Base-by-base conservation (phyloP, 106 monocot species). In the Phalaenopsis equestris region DNA sequence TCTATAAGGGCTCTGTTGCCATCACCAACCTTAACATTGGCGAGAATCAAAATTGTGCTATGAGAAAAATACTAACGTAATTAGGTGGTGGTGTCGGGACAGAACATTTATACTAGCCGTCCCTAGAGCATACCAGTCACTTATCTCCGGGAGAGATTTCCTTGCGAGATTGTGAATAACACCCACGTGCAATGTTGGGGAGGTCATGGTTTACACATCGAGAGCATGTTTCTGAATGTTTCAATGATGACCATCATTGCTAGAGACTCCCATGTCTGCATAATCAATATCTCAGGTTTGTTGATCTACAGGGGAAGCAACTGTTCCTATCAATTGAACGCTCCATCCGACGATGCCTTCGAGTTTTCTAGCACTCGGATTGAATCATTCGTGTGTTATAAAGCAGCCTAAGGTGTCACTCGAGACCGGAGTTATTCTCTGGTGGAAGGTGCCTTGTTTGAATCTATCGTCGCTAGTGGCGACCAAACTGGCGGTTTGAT, bases 81-180 rank as follows among this genome's bases (percentile, higher is more conserved):
- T 94, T 75, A 43, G 12, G 42, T 97, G 84, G 81, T 97, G 97
- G 97, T 78, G 97, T 10, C 81, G 68, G 2, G 73, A 41, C 41
- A 1, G 72, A 9, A 9, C 77, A 7, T 94, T 94, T 82, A 86
- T 86, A 0, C 0, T 5, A 48, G 2, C 7, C 9, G 68, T 79
- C 9, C 17, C 36, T 42, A 93, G 93, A 4, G 39, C 16, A 5
- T 97, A 80, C 87, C 41, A 36, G 64, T 97, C 94, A 15, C 80
- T 97, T 47, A 89, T 92, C 5, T 92, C 94, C 8, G 97, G 97
- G 1, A 79, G 81, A 21, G 88, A 17, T 97, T 94, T 85, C 82
- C 90, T 4, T 97, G 97, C 82, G 97, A 81, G 15, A 83, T 97
- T 16, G 24, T 4, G 38, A 56, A 21, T 5, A 67, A 75, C 78